Base-by-base conservation (phyloP, 306 rosid genomes). In the Casuarina glauca region DNA sequence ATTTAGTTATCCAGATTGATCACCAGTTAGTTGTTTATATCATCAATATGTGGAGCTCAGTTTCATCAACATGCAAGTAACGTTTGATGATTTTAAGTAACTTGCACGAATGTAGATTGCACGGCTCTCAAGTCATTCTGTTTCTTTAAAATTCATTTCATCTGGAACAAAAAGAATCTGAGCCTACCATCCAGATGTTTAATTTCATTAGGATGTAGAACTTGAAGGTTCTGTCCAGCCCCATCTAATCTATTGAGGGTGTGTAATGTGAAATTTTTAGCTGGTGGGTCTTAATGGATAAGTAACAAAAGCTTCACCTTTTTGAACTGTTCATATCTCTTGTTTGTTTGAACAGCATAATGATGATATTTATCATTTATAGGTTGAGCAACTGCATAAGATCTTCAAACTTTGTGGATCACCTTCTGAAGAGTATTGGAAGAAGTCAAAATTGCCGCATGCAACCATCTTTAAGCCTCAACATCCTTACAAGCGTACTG, bases 381-480 rank as follows among this genome's bases (percentile, higher is more conserved):
- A 93, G 98, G 97, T 93, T 83, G 98, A 93, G 82, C 98, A 93
- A 87, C 88, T 93, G n/a, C 97, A 93, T 80, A 93, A 93, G 86
- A 93, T 93, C 80, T 93, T 91, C 87, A 93, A 93, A 84, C 93
- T 93, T 12, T 93, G 97, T 32, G 97, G 97, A 70, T 93, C 97
- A 50, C 97, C 97, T 57, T 93, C 94, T 74, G 96, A 93, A 83
- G 94, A 81, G 70, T 91, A 89, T 82, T 93, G 96, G 98, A 91
- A 82, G 86, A 91, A 82, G 73, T 91, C 97, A 80, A 93, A 84
- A 77, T 79, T 93, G 77, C 96, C 93, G 6, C 90, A 91, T 84
- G 91, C 93, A 42, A 91, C 97, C 53, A 87, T 89, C 75, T 91
- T 93, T 76, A 91, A 91, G 83, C 98, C 98, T 72, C 89, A 88